These are phyloP conservation scores for Colletotrichum gloeosporioides DNA, from an alignment of 2,329 filamentous ascomycete species.

Conservation along the genomic window DNA sequence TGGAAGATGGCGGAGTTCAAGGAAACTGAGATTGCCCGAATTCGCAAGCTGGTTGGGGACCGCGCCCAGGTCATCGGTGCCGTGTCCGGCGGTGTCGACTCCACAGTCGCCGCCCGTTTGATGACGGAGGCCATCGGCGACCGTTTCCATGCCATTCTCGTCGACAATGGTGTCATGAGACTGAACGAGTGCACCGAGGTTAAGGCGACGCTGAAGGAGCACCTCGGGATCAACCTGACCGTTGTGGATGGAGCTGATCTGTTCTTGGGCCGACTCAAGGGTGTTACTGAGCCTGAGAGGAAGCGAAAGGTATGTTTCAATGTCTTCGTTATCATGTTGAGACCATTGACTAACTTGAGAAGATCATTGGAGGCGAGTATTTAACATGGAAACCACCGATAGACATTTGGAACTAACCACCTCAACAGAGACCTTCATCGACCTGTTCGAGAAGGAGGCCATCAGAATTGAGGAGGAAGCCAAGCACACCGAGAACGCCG, in stretches of 20 bases:
- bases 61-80: constrained; percentile 77
- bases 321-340: constrained; percentile 43
- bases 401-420: background rate
- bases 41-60: constrained; percentile 81
- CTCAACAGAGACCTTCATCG: constrained; percentile 33
- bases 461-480: constrained; percentile 71
- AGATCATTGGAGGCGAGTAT: background rate
- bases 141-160: constrained; percentile 76
- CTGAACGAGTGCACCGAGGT: constrained; percentile 85
- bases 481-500: constrained; percentile 68
- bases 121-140: constrained; percentile 86
- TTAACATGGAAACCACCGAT: background rate
- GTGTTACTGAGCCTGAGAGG: constrained; percentile 79
- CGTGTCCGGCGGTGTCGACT: constrained; percentile 77
- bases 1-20: constrained; percentile 91
- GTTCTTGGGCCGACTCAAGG: constrained; percentile 79
- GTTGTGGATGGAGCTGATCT: constrained; percentile 80
- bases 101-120: constrained; percentile 83
- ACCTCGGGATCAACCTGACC: constrained; percentile 89
- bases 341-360: background rate
- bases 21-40: constrained; percentile 79
- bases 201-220: constrained; percentile 76
- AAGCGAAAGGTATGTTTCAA: constrained; percentile 92
- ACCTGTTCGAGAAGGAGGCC: constrained; percentile 61
- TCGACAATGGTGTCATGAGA: constrained; percentile 64